Conservation (phyloP, 345 rosid genomes). For the Lumnitzera littorea region DNA sequence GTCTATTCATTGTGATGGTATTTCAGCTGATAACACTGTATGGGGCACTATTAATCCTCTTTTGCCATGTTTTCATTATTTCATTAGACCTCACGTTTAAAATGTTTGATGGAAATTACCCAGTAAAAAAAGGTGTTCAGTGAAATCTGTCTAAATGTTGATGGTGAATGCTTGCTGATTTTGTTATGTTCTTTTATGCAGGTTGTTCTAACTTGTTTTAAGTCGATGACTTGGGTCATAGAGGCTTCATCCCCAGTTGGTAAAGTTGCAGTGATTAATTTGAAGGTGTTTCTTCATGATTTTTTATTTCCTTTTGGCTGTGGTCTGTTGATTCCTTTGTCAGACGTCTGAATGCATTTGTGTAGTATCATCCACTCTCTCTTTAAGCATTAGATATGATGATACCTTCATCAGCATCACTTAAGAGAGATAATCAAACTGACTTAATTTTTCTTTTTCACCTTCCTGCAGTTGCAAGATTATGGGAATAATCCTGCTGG, state of each 20-base stretch:
- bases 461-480: constrained; percentile 41
- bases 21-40: constrained; percentile 35
- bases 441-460: constrained; percentile 2
- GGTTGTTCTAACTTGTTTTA: constrained; percentile 60
- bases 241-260: constrained; percentile 34
- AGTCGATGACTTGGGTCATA: constrained; percentile 64
- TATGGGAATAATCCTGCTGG: constrained; percentile 48
- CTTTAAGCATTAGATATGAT: no score
- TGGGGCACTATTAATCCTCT: constrained; percentile 5
- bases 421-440: neutral
- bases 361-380: no score
- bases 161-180: neutral
- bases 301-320: constrained; percentile 1
- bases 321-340: neutral
- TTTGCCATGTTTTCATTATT: neutral
- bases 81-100: neutral
- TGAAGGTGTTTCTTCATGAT: constrained; percentile 33
- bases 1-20: constrained; percentile 37
- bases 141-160: neutral
- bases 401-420: no score
- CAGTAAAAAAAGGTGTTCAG: neutral
- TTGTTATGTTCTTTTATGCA: constrained; percentile 13
- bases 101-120: neutral
- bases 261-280: constrained; percentile 51
- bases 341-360: neutral